phyloP scores from a whole-genome alignment of 306 rosid genomes.

The Hylodesmum podocarpum region DNA sequence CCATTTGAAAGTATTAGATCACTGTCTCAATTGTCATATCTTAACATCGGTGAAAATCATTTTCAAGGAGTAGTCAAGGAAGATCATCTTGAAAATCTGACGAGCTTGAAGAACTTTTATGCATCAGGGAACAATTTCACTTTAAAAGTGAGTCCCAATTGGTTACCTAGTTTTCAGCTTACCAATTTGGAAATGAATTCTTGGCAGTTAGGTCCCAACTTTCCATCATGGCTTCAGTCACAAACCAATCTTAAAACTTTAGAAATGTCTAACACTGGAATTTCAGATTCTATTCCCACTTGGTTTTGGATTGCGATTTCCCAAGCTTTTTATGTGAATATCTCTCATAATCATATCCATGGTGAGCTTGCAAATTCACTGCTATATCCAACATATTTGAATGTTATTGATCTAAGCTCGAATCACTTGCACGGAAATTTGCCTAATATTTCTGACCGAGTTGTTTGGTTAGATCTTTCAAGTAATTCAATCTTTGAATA shows the following conservation, averaged over 20 bases:
- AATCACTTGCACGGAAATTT: not conserved
- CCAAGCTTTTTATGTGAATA: not conserved
- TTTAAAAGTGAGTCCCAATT: not conserved
- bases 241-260: not conserved
- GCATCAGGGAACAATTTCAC: not conserved
- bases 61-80: conserved; percentile 4
- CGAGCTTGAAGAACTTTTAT: not conserved
- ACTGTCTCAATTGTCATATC: not conserved
- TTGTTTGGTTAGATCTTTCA: not conserved
- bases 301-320: not conserved
- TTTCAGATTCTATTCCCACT: conserved; percentile 13
- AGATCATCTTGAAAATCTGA: not conserved
- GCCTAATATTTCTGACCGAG: not conserved
- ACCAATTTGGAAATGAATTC: accelerated
- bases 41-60: not conserved
- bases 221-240: conserved; percentile 28
- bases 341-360: conserved; percentile 16
- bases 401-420: not conserved
- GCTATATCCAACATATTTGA: accelerated
- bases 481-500: not conserved
- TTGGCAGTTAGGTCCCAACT: conserved; percentile 11
- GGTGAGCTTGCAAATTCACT: not conserved
- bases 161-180: conserved; percentile 6
- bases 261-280: conserved; percentile 2
- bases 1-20: not conserved